Evolutionary conservation across 352 stramenopile species (phyloP).

Genomic region (Hyaloperonospora brassicae): DNA sequence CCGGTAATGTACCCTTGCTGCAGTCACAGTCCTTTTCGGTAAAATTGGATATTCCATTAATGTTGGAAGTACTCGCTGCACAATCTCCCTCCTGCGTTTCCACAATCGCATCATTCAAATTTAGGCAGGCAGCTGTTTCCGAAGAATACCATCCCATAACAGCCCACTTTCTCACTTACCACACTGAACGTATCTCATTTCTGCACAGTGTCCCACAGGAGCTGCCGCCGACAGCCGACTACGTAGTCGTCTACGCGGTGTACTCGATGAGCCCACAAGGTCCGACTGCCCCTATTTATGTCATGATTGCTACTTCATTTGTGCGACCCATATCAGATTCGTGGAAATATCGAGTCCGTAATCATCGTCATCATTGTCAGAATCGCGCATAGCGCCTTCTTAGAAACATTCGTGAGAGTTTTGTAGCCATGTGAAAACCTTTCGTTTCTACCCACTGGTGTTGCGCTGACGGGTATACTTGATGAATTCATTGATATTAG

Average conservation of each 20-base stretch:
- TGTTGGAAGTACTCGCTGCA: neutral
- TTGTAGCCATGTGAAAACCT: constrained; percentile 10
- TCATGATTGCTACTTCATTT: neutral
- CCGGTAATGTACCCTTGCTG: no score
- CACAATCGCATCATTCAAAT: neutral
- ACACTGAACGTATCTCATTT: neutral
- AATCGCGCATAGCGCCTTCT: neutral
- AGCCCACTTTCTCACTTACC: neutral
- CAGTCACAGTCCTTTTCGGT: neutral
- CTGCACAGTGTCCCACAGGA: neutral
- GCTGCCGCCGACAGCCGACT: neutral
- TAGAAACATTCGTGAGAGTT: neutral
- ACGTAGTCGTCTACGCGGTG: neutral
- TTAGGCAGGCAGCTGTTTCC: neutral
- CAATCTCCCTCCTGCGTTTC: neutral
- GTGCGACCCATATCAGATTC: neutral
- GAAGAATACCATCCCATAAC: neutral
- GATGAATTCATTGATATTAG: constrained; percentile 10
- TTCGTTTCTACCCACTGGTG: constrained; percentile 1
- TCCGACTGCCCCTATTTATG: neutral
- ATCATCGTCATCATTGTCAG: neutral
- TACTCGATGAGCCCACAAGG: neutral
- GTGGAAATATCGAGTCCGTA: neutral
- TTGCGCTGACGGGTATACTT: constrained; percentile 13
- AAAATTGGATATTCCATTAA: neutral